Base-by-base conservation (phyloP, 1,284 basidiomycete genomes). In the Schizophyllum amplum region DNA sequence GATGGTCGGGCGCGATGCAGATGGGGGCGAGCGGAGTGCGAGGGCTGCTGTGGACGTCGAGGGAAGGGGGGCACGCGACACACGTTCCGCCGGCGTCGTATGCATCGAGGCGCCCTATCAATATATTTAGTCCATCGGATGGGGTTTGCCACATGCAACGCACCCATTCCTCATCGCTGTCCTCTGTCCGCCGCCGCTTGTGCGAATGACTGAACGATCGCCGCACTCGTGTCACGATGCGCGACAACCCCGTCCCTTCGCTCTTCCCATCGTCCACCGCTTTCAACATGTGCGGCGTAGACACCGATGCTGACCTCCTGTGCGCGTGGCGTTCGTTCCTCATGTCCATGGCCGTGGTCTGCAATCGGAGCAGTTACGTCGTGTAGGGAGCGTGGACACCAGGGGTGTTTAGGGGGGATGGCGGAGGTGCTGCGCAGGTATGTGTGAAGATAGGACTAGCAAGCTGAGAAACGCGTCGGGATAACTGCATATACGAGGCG, bases 1-100 rank as follows among this genome's bases (percentile, higher is more conserved):
- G 50, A 86, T 75, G 55, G 83, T 84, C 1, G 86, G 86, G n/a
- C 78, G 82, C 21, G 73, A 68, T 21, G 71, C 62, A 23, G 70
- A 66, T 25, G 74, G 65, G 63, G 33, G 33, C n/a, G n/a, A n/a
- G 17, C 17, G 33, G 33, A 42, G 33, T 9, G 33, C 33, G 17
- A 42, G 11, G 3, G 33, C 33, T 13, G 33, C 33, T 13, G 33
- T 42, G 3, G 33, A 17, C 17, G 13, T 42, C 11, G 33, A 17
- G 33, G 33, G 11, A 3, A 42, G 13, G 11, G 11, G 33, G 7
- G 33, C 33, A 42, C 17, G 33, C 33, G 33, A 17, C 33, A 42
- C 11, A 13, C 33, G 33, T 9, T 42, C 33, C 17, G 33, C 33
- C 33, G 33, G 33, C 17, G 33, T 42, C 17, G 33, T 17, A 17